phyloP scores from a whole-genome alignment of 164 flowering plant species.

The Liquidambar formosana region DNA sequence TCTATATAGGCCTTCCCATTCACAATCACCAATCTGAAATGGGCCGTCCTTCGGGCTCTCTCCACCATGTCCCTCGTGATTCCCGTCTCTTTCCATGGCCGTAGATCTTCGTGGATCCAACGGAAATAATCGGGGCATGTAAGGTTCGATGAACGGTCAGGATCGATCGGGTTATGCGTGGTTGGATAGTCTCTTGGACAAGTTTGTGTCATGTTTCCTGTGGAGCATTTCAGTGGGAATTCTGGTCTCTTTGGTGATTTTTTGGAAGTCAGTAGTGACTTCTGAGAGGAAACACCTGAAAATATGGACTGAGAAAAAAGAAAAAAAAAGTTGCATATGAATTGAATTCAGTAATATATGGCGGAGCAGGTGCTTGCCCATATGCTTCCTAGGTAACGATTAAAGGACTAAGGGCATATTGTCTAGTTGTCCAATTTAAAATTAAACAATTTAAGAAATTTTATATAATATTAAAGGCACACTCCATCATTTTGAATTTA shows the following conservation, averaged over 20 bases:
- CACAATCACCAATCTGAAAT: conserved; percentile 36
- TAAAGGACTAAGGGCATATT: too few relatives aligned
- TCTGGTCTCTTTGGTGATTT: not conserved
- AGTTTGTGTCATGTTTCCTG: conserved; percentile 3
- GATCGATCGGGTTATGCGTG: not conserved
- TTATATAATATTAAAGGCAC: too few relatives aligned
- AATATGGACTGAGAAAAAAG: conserved; percentile 10
- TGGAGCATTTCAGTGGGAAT: conserved; percentile 20
- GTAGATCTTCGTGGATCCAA: too few relatives aligned
- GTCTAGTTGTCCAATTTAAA: too few relatives aligned
- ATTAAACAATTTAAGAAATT: too few relatives aligned
- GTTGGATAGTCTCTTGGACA: conserved; percentile 22
- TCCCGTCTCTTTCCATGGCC: conserved; percentile 32
- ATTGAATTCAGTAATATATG: not conserved
- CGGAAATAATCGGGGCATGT: too few relatives aligned
- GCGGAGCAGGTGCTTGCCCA: not conserved
- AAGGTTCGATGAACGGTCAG: not conserved
- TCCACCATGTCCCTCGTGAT: conserved; percentile 35
- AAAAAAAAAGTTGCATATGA: too few relatives aligned
- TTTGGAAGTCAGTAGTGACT: not conserved
- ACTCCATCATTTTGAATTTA: too few relatives aligned
- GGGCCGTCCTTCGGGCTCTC: conserved; percentile 22
- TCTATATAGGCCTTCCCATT: conserved; percentile 39
- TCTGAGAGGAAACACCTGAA: conserved; percentile 1
- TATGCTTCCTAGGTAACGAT: too few relatives aligned